A percentile compares a stretch with the other conserved stretches of the same genome.
phyloP scores from a whole-genome alignment of 2,329 filamentous ascomycete genomes.

The Apiospora arundinis region DNA sequence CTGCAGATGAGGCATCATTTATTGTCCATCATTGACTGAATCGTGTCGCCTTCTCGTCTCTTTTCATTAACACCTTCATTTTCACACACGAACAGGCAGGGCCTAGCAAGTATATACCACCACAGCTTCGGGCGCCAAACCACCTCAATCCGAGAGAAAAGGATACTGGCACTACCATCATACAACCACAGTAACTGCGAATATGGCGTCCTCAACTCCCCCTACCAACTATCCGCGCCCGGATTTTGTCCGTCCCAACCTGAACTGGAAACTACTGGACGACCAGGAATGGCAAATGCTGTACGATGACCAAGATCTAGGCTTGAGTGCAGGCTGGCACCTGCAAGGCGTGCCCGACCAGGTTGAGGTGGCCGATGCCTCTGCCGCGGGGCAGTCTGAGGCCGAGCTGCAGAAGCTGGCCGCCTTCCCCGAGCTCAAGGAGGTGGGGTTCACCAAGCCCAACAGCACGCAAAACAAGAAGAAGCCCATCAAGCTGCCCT shows the following conservation, averaged over 20 bases:
- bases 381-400: constrained; percentile 36
- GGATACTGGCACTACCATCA: neutral
- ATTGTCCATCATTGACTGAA: neutral
- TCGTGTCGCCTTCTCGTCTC: neutral
- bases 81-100: neutral
- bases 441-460: constrained; percentile 49
- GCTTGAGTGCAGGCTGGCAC: constrained; percentile 61
- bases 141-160: neutral
- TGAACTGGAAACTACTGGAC: constrained; percentile 67
- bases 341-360: constrained; percentile 54
- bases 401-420: constrained; percentile 54
- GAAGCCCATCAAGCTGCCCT: constrained; percentile 66
- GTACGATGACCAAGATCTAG: constrained; percentile 69
- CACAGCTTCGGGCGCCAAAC: neutral
- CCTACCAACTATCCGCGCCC: constrained; percentile 63
- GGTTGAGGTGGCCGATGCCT: constrained; percentile 38
- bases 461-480: constrained; percentile 47
- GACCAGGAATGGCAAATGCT: constrained; percentile 65
- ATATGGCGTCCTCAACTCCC: constrained; percentile 36
- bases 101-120: neutral
- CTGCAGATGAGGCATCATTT: constrained; percentile 4
- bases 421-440: constrained; percentile 54
- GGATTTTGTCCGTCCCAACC: constrained; percentile 63
- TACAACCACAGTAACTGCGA: neutral
- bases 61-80: constrained; percentile 6